Evolutionary conservation across 768 basidiomycete species (phyloP).

Genomic region (Auricularia sp.): DNA sequence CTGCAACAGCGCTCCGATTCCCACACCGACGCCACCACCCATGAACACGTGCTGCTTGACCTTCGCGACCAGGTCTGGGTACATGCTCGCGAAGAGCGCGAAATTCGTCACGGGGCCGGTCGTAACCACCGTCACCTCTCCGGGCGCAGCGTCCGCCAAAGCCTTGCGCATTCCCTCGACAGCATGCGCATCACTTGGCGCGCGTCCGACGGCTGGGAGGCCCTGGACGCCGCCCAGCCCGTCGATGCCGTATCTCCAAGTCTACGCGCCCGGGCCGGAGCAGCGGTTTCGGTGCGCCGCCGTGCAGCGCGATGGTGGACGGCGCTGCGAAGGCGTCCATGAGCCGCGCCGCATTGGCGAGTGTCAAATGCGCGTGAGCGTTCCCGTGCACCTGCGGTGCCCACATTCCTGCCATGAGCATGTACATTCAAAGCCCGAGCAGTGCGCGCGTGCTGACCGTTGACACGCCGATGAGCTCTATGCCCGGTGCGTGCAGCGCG

Average conservation of each 20-base stretch:
- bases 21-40: conserved; percentile 84
- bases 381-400: conserved; percentile 68
- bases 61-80: conserved; percentile 41
- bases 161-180: conserved; percentile 58
- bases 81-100: conserved; percentile 48
- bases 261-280: conserved; percentile 52
- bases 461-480: conserved; percentile 72
- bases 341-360: conserved; percentile 67
- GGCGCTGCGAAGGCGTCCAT: conserved; percentile 66
- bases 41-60: conserved; percentile 74
- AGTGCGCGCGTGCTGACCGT: conserved; percentile 39
- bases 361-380: conserved; percentile 48
- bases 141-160: conserved; percentile 37
- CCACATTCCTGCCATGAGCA: neutral
- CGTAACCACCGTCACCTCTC: conserved; percentile 64
- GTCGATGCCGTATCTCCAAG: conserved; percentile 64
- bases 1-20: conserved; percentile 68
- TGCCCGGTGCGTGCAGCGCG: conserved; percentile 53
- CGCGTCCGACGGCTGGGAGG: conserved; percentile 40
- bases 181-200: conserved; percentile 44
- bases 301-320: conserved; percentile 46
- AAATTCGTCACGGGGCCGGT: conserved; percentile 83
- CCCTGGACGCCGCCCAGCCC: conserved; percentile 82
- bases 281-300: conserved; percentile 63
- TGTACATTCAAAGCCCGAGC: neutral